Evolutionary conservation across 108 stramenopile species (phyloP), one percentile per base, ranked within the genome.

Genomic region (Conticribra weissflogii): DNA sequence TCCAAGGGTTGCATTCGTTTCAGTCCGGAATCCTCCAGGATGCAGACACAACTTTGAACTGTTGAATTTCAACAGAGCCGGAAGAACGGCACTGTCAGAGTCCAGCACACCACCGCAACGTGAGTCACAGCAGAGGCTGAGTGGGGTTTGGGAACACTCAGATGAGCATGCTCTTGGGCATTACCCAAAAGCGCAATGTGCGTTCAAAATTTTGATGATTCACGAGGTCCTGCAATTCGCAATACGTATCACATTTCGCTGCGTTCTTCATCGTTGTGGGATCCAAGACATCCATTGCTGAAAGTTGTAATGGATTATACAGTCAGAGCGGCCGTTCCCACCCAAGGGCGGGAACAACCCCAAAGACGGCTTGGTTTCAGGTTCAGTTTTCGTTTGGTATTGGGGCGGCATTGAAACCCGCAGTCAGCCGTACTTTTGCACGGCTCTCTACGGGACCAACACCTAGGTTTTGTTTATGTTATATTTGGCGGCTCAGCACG

Each of bases 221-320:
- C 92, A 93, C 95, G 85, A 88, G 84, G 87, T 94, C 72, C 84
- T 94, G 92, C 92, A 91, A 91, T 89, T 96, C 96, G 90, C 96
- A 96, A 89, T 93, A 92, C 92, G 91, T 94, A 93, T 96, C 92
- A 90, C 96, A 94, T 94, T 96, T 96, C 92, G 96, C 96, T 96
- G 96, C 92, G 96, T 94, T 94, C 96, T 96, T 96, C 96, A 96
- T 96, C 93, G 93, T 91, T 94, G 90, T 92, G 91, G 88, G 93
- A 96, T 79, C 96, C 96, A 87, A 96, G 96, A 94, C 90, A 96
- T 96, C 93, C 96, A 85, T 91, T 79, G 96, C 92, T 94, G 91
- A 93, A 93, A 96, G 93, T 96, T 87, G 84, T 95, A 86, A 71
- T 66, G 62, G 58, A 78, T 88, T 86, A 55, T 46, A 62, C 79